Base-by-base conservation (phyloP, 352 stramenopile genomes). In the Pythium rhizo-oryzae region DNA sequence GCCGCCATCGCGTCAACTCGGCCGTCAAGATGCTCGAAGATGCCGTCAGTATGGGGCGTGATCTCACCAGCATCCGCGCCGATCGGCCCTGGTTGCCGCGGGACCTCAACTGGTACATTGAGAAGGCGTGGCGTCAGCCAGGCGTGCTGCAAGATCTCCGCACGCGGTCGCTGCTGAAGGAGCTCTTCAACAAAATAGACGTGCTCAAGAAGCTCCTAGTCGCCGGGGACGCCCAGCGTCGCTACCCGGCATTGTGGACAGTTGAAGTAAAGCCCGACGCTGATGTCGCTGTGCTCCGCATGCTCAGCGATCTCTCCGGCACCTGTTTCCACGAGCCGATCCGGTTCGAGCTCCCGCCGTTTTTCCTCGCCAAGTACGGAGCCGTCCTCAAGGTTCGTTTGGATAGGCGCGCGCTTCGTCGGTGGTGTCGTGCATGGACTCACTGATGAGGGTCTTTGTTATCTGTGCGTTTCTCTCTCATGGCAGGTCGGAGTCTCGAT, bases 251-350 rank as follows among this genome's bases (percentile, higher is more conserved):
- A 4, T 24, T 72, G 18, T 72, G 66, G 66, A 68, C 50, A 16
- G 21, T 65, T 0, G 52, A 58, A 7, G 44, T 44, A 28, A 37
- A 51, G 8, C 12, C 16, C 8, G 43, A 59, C 12, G 19, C 21
- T 15, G 1, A 24, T 15, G 19, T 49, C 19, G 46, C 46, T 24
- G 43, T 44, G 16, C 24, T 72, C 7, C 18, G 28, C 1, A 61
- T 72, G 43, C 54, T 68, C 4, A 72, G 66, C 28, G 66, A 72
- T 41, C 24, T 72, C 0, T 72, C 66, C 2, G 66, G 66, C 1
- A 21, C 50, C 2, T 72, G 66, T 33, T 72, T 67, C 39, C 66
- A 72, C 55, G n/a, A 57, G 8, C 67, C 67, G 18, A 68, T 73
- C 24, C 19, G 61, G 54, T 52, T 73, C 19, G 19, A 52, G 4